Evolutionary conservation across 495 filamentous ascomycete species (phyloP), one percentile per base, ranked within the genome.

Genomic region (Hypoxylon rickii): DNA sequence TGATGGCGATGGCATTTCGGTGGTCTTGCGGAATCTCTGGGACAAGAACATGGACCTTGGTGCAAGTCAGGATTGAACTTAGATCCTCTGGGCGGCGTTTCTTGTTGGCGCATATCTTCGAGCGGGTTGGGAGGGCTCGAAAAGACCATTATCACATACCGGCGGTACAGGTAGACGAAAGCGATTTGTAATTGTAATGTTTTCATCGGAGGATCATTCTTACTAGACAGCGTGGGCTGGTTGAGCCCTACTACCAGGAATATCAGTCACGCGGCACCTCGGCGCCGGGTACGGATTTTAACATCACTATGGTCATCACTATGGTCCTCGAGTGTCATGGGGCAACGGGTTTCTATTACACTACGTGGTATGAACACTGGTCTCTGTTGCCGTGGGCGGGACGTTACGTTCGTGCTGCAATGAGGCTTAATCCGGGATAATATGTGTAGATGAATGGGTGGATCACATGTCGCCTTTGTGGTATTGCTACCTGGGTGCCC

Each of bases 1-100:
- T 1, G 69, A 67, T 15, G 77, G 80, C 36, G 73, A 75, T 12
- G 73, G 69, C 5, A 75, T 79, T 12, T 55, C 72, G 11, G 67
- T 77, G 10, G 55, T 81, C 19, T 58, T 83, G 44, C 68, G 78
- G 24, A 77, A 74, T 55, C 68, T 83, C 45, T 83, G 80, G 80
- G 79, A 83, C 17, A 80, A 79, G 73, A 79, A 64, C 36, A 64
- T 74, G 60, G 77, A 81, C 55, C 68, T 82, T 39, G 71, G 75
- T 44, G 65, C 76, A 39, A 79, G 78, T 55, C 76, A 76, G 66
- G 78, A 80, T 32, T 82, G 41, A 60, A 12, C 46, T 41, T 7
- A 10, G 18, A 29, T 41, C 15, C n/a, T 54, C 50, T 41, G 49
- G 52, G 58, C 66, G 48, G 56, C 44, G 49, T 56, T 55, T n/a